Evolutionary conservation across 2,329 filamentous ascomycete species (phyloP).

Genomic region (Corynespora cassiicola): DNA sequence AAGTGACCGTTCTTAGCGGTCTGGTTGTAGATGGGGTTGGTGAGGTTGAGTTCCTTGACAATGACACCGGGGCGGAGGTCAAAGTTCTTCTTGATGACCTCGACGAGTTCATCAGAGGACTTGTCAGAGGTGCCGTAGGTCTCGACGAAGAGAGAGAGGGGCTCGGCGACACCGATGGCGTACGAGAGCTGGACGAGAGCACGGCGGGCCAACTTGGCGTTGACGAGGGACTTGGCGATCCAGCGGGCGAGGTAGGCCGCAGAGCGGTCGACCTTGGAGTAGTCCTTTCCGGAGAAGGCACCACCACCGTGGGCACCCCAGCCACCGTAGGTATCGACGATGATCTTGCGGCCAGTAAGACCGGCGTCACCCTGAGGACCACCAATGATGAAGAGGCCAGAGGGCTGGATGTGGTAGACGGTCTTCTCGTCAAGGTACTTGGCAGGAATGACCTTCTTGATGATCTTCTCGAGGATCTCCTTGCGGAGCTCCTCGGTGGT

Average conservation of each 20-base stretch:
- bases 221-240: constrained; percentile 98
- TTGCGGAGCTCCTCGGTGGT: constrained; percentile 90
- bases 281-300: constrained; percentile 99
- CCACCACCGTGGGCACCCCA: constrained; percentile 99
- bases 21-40: constrained; percentile 96
- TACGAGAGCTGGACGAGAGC: constrained; percentile 97
- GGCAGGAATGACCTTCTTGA: constrained; percentile 91
- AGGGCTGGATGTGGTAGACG: constrained; percentile 98
- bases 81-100: constrained; percentile 96
- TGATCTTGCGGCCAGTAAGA: constrained; percentile 98
- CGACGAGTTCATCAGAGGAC: constrained; percentile 89
- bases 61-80: constrained; percentile 98
- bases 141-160: constrained; percentile 97
- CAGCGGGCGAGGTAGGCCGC: constrained; percentile 97
- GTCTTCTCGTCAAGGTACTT: constrained; percentile 93
- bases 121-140: constrained; percentile 93
- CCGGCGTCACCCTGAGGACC: constrained; percentile 98
- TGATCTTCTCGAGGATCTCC: constrained; percentile 96
- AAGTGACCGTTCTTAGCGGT: constrained; percentile 99
- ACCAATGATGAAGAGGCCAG: constrained; percentile 98
- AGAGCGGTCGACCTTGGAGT: constrained; percentile 99
- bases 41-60: constrained; percentile 93
- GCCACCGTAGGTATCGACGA: constrained; percentile 99
- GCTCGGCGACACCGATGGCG: constrained; percentile 98
- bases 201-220: constrained; percentile 87